A percentile compares a stretch with the other conserved stretches of the same genome.
Conservation (phyloP, 257 asterid genomes). For the Scutellaria baicalensis region DNA sequence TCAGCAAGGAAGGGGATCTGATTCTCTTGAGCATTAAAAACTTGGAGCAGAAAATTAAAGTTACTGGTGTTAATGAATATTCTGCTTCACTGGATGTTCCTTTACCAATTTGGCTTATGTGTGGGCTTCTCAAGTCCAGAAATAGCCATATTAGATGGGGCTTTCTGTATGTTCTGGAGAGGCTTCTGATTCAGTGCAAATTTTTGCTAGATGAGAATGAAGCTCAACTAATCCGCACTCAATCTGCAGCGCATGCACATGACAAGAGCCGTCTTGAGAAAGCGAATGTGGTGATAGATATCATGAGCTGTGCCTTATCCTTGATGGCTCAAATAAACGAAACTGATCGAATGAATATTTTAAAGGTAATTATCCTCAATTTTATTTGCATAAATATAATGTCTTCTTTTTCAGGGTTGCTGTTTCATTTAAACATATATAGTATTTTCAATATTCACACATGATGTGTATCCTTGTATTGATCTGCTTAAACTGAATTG, state of each 20-base stretch:
- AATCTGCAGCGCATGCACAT: conserved; percentile 35
- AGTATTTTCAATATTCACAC: not conserved
- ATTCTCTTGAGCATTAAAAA: conserved; percentile 64
- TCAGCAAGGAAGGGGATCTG: conserved; percentile 58
- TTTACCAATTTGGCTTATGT: conserved; percentile 89
- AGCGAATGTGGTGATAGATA: conserved; percentile 88
- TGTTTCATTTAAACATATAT: conserved; percentile 1
- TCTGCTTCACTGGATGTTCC: conserved; percentile 70
- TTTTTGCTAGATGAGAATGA: conserved; percentile 96
- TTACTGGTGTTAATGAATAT: conserved; percentile 78
- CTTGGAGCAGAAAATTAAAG: conserved; percentile 68
- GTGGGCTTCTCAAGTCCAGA: conserved; percentile 90
- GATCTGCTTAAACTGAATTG: not conserved
- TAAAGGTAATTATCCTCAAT: conserved; percentile 52
- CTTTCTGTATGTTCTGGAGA: conserved; percentile 82
- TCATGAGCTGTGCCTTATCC: conserved; percentile 90
- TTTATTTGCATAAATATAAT: not conserved
- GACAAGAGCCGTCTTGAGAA: conserved; percentile 77
- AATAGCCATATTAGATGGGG: conserved; percentile 76
- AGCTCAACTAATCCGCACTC: conserved; percentile 54
- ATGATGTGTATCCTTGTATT: conserved; percentile 1
- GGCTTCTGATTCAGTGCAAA: conserved; percentile 93
- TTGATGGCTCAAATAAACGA: conserved; percentile 93
- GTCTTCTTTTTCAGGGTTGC: conserved; percentile 1
- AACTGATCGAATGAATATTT: conserved; percentile 89